Evolutionary conservation across 2,329 filamentous ascomycete species (phyloP), one percentile per base, ranked within the genome.

Genomic region (Fusarium sp.): DNA sequence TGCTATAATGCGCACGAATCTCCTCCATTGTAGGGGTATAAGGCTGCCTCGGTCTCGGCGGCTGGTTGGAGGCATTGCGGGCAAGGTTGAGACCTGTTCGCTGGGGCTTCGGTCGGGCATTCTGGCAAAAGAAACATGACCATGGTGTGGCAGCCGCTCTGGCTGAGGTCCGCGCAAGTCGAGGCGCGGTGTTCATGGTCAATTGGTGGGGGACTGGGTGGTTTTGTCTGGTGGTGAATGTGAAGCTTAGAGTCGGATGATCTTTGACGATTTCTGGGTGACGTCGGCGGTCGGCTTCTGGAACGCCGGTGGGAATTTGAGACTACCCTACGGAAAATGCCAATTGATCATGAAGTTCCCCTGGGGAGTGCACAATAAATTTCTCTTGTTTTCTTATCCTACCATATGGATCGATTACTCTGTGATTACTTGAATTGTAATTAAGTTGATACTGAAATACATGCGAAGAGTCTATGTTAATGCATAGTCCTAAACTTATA

Each of bases 1-100:
- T 80, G 69, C 84, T 86, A 72, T 92, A 93, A 20, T 89, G 84
- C 51, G 84, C 86, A 30, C 85, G 85, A 77, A 92, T 80, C 71
- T 88, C 83, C 42, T 89, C 88, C 88, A 93, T 92, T 6, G 78
- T 75, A 49, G 75, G 76, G 47, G 69, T 75, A 57, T 57, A 76
- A 49, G 61, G 68, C 62, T 70, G 72, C 59, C 67, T 73, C 30
- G 61, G 49, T 65, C 65, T 74, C 18, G 69, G 66, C 41, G 68
- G 61, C 38, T 76, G 74, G 56, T 72, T 77, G 37, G 80, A 79
- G 42, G 75, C 71, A 45, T 75, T 76, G 53, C 80, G 77, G 49
- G 74, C 68, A 45, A 77, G 69, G 64, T 54, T 72, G 34, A 72
- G 50, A 31, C 73, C 62, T 38, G 62, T 57, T 38, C 57, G 72